Percentiles rank a stretch among this genome's conserved stretches.
Evolutionary conservation across 2,329 filamentous ascomycete species (phyloP).

Genomic region (Colletotrichum camelliae): DNA sequence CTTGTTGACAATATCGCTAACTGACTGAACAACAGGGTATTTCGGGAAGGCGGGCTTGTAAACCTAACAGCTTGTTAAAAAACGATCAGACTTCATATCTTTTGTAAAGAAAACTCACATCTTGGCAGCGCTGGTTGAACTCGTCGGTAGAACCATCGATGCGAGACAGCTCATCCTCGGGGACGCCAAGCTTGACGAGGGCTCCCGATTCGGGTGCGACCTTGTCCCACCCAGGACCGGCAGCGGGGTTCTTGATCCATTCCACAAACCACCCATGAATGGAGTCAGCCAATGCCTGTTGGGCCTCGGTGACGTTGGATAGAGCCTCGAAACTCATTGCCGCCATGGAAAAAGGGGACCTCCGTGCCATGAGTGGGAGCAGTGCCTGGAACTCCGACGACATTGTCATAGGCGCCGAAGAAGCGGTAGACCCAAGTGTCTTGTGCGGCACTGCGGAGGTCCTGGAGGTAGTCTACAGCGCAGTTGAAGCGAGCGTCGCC

Average conservation of each 20-base stretch:
- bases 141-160: constrained; percentile 33
- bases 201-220: constrained; percentile 32
- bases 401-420: constrained; percentile 46
- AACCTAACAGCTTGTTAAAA: background rate
- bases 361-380: constrained; percentile 44
- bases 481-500: constrained; percentile 53
- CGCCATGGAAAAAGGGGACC: constrained; percentile 51
- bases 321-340: constrained; percentile 43
- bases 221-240: constrained; percentile 45
- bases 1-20: background rate
- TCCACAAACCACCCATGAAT: constrained; percentile 47
- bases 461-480: constrained; percentile 41
- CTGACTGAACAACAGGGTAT: constrained; percentile 11
- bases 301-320: constrained; percentile 35
- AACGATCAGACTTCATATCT: background rate
- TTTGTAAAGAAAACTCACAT: constrained; percentile 4
- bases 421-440: constrained; percentile 49
- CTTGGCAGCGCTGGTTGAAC: constrained; percentile 37
- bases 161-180: constrained; percentile 36
- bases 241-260: constrained; percentile 48
- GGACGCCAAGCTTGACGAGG: constrained; percentile 36
- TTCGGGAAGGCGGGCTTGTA: constrained; percentile 9
- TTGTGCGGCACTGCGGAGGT: constrained; percentile 41
- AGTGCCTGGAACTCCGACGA: constrained; percentile 37
- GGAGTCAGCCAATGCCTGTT: constrained; percentile 46